Evolutionary conservation across 148 eudicot species (phyloP), one percentile per base, ranked within the genome.

Genomic region (Pouteria glomerata): DNA sequence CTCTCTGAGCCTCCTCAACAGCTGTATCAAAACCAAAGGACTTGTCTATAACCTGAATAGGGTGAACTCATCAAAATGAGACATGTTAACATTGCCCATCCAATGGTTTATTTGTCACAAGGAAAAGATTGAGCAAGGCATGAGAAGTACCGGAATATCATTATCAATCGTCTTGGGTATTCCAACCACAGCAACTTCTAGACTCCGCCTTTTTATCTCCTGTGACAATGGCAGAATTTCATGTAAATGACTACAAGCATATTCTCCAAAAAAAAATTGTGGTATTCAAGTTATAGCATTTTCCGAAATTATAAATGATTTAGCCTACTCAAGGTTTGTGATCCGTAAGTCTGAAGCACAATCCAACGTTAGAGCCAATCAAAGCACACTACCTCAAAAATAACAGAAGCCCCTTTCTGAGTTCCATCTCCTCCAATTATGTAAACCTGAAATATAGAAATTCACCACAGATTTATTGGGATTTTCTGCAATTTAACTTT

Each of bases 381-480:
- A 39, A 39, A 39, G 5, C 10, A 39, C 44, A 39, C 44, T 4
- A 85, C 89, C 89, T 85, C 86, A 76, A 72, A 85, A 66, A 85
- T 85, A 30, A 78, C 80, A 57, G 82, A 70, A 52, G 89, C 89
- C 56, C 89, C 86, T 74, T 58, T 83, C 64, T 80, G 89, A 80
- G 89, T 81, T 62, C 83, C 89, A 80, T 85, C 89, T 62, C 89
- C 89, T 58, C 88, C 88, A 31, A 85, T 85, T 69, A 85, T 78
- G 57, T 82, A 85, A 21, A 80, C 88, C 88, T 73, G 69, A 63
- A 33, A 73, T 15, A 52, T 39, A 50, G 45, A 39, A 47, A 66
- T 55, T 66, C 29, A 29, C 16, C 44, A n/a, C n/a, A n/a, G n/a
- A 42, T 72, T 18, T 29, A 8, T 47, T 21, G 29, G 26, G 24